Evolutionary conservation across 2,329 filamentous ascomycete genomes (phyloP), one percentile per base, ranked within the genome.

Genomic region (Botrytis squamosa): DNA sequence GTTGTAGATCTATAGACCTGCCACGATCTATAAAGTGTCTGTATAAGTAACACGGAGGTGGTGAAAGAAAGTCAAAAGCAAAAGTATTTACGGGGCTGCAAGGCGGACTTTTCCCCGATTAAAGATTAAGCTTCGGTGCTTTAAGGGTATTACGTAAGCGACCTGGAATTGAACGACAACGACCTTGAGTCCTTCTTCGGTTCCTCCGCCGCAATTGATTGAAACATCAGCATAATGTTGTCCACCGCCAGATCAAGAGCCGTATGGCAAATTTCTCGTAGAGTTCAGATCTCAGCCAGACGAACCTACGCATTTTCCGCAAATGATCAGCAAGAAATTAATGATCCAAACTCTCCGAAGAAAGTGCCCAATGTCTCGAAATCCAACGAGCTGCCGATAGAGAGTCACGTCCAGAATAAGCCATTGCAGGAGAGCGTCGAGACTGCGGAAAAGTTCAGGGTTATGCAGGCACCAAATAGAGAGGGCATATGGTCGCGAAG

Each of bases 381-480:
- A 79, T 90, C 88, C 80, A 91, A 91, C 83, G 88, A 86, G 74
- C 81, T 85, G 29, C 86, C 89, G 29, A 81, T 83, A 38, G 79
- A 88, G 82, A 76, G 86, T 72, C 85, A 85, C 55, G 81, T 82
- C n/a, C 83, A 84, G 76, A 88, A 90, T 78, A 82, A 83, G 59
- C 81, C 85, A 2, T 78, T 91, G 74, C 85, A 88, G 80, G 90
- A 92, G 81, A 83, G 82, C 60, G 83, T 86, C 9, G 84, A 85
- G 75, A 83, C 85, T 60, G 78, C 71, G 16, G 80, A 80, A 74
- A 77, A 79, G 55, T 72, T 77, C 18, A 78, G 79, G 55, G 73
- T 77, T 22, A 74, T 75, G 73, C 96, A 99, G 86, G 93, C 95
- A 46, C 96, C 96, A 36, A 99, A 99, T 86, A 90, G 94, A 76